These are phyloP conservation scores for Croton laevigatus DNA, from an alignment of 441 rosid genomes.

Conservation along the genomic window DNA sequence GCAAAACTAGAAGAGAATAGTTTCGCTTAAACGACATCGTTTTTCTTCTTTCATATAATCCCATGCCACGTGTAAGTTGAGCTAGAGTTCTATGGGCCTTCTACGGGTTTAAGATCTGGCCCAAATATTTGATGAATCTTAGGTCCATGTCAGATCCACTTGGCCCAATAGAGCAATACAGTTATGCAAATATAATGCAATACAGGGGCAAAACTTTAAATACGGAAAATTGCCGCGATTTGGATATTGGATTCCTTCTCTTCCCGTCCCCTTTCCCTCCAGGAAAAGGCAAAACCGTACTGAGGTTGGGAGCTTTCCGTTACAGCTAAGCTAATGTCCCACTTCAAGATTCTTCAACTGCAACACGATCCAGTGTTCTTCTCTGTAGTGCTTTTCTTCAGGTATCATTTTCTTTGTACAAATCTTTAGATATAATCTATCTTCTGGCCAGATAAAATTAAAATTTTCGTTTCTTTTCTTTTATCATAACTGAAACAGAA, in stretches of 20 bases:
- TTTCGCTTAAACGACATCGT: not conserved
- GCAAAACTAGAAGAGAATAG: not conserved
- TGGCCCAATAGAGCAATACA: not conserved
- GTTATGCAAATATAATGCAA: not conserved
- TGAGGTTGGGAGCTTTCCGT: not conserved
- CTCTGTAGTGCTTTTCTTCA: not conserved
- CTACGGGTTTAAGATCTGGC: not conserved
- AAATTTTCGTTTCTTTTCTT: not conserved
- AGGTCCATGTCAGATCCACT: not conserved
- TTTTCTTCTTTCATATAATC: not conserved
- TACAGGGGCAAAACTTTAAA: conserved; percentile 2
- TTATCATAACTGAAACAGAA: not conserved
- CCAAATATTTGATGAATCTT: not conserved
- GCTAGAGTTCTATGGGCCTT: not conserved
- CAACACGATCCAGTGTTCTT: not conserved
- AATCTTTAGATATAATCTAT: not conserved
- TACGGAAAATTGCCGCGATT: conserved; percentile 2
- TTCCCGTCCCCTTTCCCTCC: too few relatives aligned
- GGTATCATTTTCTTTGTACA: not conserved
- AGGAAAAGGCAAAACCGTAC: not conserved
- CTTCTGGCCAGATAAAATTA: not conserved
- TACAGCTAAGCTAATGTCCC: conserved; percentile 13
- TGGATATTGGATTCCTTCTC: too few relatives aligned
- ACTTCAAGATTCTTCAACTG: not conserved
- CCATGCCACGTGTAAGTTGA: not conserved